Base-by-base conservation (phyloP, 202 grass and related monocot genomes). In the Saccharum hybrid region DNA sequence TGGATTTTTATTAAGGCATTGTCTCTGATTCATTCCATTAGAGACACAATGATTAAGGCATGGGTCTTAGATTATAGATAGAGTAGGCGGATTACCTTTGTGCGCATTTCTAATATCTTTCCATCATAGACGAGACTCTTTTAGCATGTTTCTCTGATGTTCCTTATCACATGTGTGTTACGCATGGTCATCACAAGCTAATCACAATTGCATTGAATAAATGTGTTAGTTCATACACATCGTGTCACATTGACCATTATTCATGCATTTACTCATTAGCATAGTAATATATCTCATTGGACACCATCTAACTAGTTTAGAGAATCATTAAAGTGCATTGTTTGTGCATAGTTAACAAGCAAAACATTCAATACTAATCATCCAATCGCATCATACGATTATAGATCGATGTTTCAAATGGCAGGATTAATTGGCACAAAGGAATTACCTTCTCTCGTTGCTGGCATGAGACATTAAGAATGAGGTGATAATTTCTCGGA, bases 381-480 rank as follows among this genome's bases (percentile, higher is more conserved):
- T 0, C 18, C 7, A n/a, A 57, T 0, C 0, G 0, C 16, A 54
- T 54, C 51, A 54, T 6, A 54, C 0, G 0, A n/a, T n/a, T n/a
- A 8, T 1, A 56, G 6, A 56, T 56, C 0, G 2, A 3, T 19
- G 6, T 56, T 56, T n/a, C 18, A n/a, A 54, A 19, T 19, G 51
- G 18, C 6, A 54, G 0, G 2, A 21, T 57, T 8, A 57, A 9
- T 57, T 57, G 2, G 2, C 7, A 21, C 18, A 21, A 21, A 2
- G 2, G 18, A 57, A 9, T 57, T 21, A 0, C 52, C 52, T 15
- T 56, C 18, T 56, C 51, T 54, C 1, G 1, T 7, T 54, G 6
- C 7, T 54, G 16, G 16, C 5, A 28, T 19, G 6, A 8, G 16
- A 19, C 51, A 33, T 33, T 3, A 57, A 21, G 7, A 57, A 57